Percentiles rank a stretch among this genome's conserved stretches.
These are phyloP conservation scores for Trypanosomatidae sp. DNA, from an alignment of 208 protist genomes.

Conservation along the genomic window DNA sequence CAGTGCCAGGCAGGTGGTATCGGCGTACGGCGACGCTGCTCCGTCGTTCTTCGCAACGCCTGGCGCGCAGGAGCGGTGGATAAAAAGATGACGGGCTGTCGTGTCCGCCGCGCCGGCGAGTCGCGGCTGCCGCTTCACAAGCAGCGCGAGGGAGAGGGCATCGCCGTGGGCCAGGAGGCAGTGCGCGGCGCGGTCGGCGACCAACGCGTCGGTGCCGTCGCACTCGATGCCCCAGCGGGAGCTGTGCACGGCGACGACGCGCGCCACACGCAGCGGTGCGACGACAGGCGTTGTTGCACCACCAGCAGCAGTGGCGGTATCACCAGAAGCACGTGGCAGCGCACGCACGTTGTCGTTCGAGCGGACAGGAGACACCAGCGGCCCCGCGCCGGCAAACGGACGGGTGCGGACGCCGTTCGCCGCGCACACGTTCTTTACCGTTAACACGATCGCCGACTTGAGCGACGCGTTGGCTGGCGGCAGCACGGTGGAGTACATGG, in stretches of 20 bases:
- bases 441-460: constrained; percentile 46
- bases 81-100: constrained; percentile 9
- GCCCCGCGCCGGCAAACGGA: too few relatives aligned
- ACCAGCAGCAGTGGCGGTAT: constrained; percentile 5
- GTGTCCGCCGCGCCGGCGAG: constrained; percentile 5
- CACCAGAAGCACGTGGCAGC: too few relatives aligned
- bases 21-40: constrained; percentile 16
- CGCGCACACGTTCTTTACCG: constrained; percentile 48
- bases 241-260: constrained; percentile 56
- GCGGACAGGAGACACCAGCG: too few relatives aligned
- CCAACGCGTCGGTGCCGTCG: constrained; percentile 24
- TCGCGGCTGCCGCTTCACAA: constrained; percentile 32
- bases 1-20: constrained; percentile 59
- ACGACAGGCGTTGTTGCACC: neutral
- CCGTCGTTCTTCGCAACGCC: neutral
- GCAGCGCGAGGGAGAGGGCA: constrained; percentile 55
- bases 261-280: constrained; percentile 46
- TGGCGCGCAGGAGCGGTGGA: neutral
- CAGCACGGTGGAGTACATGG: constrained; percentile 65
- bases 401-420: too few relatives aligned
- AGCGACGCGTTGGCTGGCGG: constrained; percentile 51
- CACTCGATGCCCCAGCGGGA: constrained; percentile 52
- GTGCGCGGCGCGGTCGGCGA: constrained; percentile 34
- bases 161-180: constrained; percentile 45
- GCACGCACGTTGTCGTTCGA: too few relatives aligned